These are phyloP conservation scores for Neocucurbitaria cava DNA, from an alignment of 2,329 filamentous ascomycete genomes.

Conservation along the genomic window DNA sequence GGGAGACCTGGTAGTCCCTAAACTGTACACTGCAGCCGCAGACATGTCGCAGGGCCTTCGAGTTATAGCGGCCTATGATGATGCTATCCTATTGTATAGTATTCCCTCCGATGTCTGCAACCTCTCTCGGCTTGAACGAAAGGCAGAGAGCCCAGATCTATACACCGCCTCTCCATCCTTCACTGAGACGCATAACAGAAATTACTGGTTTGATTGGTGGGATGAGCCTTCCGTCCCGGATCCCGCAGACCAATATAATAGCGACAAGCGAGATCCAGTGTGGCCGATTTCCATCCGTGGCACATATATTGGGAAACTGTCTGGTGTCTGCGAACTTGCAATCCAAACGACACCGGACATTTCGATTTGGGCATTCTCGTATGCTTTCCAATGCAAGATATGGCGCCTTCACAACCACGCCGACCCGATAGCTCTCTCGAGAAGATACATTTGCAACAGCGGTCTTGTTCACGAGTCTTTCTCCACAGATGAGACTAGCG, in stretches of 20 bases:
- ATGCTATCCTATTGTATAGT: slow-evolving; percentile 65
- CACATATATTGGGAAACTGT: slow-evolving; percentile 56
- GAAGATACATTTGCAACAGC: slow-evolving; percentile 28
- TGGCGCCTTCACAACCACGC: slow-evolving; percentile 54
- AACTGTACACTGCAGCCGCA: slow-evolving; percentile 63
- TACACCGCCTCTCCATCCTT: slow-evolving; percentile 20
- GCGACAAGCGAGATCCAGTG: slow-evolving; percentile 15
- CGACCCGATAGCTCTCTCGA: slow-evolving; percentile 6
- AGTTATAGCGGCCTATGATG: slow-evolving; percentile 64
- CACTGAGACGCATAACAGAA: slow-evolving; percentile 10
- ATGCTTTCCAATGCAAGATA: slow-evolving; percentile 52
- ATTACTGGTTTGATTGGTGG: slow-evolving; percentile 45
- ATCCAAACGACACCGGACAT: slow-evolving; percentile 56
- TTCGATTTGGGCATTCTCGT: slow-evolving; percentile 61
- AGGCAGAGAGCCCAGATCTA: slow-evolving; percentile 26
- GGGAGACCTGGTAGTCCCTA: slow-evolving; percentile 47
- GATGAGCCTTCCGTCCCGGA: slow-evolving; percentile 15
- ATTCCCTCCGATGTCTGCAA: slow-evolving; percentile 61
- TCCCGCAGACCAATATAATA: not conserved
- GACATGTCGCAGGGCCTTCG: slow-evolving; percentile 65
- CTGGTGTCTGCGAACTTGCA: slow-evolving; percentile 59
- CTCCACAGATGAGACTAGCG: slow-evolving; percentile 11
- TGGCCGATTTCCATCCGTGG: slow-evolving; percentile 62
- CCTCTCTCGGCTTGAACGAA: slow-evolving; percentile 40
- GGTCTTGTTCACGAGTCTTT: slow-evolving; percentile 32